Base-by-base conservation (phyloP, 768 basidiomycete species). In the Tylopilus felleus region DNA sequence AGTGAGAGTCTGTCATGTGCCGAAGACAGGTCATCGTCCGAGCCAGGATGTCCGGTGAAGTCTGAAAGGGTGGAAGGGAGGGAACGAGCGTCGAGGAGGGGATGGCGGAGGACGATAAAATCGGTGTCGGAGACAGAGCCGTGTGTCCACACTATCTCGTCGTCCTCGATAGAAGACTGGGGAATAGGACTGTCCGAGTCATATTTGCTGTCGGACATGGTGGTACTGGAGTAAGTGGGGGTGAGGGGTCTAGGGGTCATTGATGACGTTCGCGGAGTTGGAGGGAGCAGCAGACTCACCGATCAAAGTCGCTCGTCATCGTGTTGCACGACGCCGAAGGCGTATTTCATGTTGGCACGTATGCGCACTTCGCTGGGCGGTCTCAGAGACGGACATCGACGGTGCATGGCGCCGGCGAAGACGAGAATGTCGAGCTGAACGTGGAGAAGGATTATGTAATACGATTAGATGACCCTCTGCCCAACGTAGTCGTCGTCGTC, bases 401-500 rank as follows among this genome's bases (percentile, higher is more conserved):
- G 5, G 31, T 23, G 51, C 12, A 19, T 21, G 31, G 14, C 13
- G 22, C 10, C 1, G 27, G 12, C 16, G 49, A 29, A 9, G 25
- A 9, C 14, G 40, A 8, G 47, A 29, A 13, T 8, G 21, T 12
- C 2, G 40, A 43, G 39, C 23, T 49, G 52, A 58, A 64, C 49
- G 57, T 57, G 65, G 68, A 69, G 55, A 59, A 22, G n/a, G 53
- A 53, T 70, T 70, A 70, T 31, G 41, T 70, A 71, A 70, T 63
- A 58, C 48, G 69, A 70, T 70, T 70, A 70, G 69, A 70, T 70
- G 60, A 67, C 69, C 69, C 69, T 71, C 56, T 67, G 69, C 69
- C 69, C 69, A 72, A 59, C 67, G 43, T 58, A 29, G 65, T 47
- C 58, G 47, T 47, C 58, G 59, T 60, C 56, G 64, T 65, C 40